Evolutionary conservation across 2,329 filamentous ascomycete species (phyloP).

Genomic region (Huntiella decipiens): DNA sequence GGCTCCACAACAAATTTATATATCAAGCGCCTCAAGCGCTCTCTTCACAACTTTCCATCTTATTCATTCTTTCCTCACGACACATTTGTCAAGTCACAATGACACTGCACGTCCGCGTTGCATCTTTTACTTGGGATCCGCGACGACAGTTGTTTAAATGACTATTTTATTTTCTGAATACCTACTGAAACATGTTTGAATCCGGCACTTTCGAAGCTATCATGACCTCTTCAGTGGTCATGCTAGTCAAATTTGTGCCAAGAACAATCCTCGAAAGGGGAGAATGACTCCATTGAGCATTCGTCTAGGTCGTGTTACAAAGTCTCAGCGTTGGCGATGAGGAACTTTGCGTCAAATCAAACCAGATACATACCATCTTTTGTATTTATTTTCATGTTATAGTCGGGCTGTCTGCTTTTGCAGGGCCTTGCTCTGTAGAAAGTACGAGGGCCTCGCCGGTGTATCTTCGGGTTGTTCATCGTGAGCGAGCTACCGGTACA

Average conservation of each 20-base stretch:
- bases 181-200: too few species aligned
- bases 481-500: too few species aligned
- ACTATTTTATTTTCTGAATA: too few species aligned
- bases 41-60: not conserved
- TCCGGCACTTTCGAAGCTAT: constrained; percentile 87
- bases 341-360: constrained; percentile 66
- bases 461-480: too few species aligned
- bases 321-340: constrained; percentile 56
- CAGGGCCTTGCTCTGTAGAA: too few species aligned
- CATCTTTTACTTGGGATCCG: constrained; percentile 6
- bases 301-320: constrained; percentile 89
- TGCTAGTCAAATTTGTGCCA: constrained; percentile 77
- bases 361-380: constrained; percentile 47
- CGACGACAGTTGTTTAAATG: not conserved
- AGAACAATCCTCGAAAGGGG: constrained; percentile 33
- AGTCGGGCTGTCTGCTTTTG: not conserved
- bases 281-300: constrained; percentile 67
- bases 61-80: not conserved
- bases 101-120: not conserved
- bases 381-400: not conserved
- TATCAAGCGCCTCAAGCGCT: not conserved
- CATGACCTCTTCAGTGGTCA: constrained; percentile 50
- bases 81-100: not conserved
- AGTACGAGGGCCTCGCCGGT: too few species aligned
- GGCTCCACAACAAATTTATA: not conserved